phyloP scores from a whole-genome alignment of 345 rosid species.

The Lumnitzera littorea region DNA sequence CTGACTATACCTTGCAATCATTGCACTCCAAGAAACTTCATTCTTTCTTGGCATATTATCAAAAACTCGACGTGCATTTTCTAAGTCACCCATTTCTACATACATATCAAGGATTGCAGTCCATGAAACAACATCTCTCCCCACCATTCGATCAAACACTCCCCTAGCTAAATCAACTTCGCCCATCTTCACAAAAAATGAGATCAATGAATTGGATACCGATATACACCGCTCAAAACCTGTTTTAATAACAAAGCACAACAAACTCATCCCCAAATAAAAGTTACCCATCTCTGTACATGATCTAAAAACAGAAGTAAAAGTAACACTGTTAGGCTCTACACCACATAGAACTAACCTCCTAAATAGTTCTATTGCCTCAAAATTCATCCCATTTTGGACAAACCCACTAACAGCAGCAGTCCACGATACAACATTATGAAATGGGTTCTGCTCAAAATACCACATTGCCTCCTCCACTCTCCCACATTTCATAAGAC shows the following conservation, averaged over 20 bases:
- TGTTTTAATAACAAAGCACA: constrained; percentile 38
- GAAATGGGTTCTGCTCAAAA: constrained; percentile 45
- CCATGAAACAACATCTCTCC: constrained; percentile 54
- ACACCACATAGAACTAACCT: constrained; percentile 32
- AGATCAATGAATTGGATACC: constrained; percentile 45
- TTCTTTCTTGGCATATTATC: constrained; percentile 49
- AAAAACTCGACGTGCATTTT: constrained; percentile 42
- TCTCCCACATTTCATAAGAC: constrained; percentile 44
- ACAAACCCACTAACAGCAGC: constrained; percentile 48
- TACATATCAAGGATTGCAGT: constrained; percentile 47
- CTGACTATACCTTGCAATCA: constrained; percentile 55
- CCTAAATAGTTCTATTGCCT: constrained; percentile 39
- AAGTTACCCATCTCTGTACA: constrained; percentile 28
- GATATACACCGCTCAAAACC: constrained; percentile 34
- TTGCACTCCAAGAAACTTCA: constrained; percentile 52
- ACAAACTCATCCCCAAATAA: constrained; percentile 27
- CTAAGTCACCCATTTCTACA: constrained; percentile 32
- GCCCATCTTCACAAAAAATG: constrained; percentile 39
- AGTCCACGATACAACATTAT: constrained; percentile 46
- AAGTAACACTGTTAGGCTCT: constrained; percentile 41
- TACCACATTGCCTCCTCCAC: constrained; percentile 41
- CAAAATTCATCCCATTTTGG: constrained; percentile 29
- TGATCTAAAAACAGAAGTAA: constrained; percentile 35
- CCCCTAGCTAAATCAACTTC: constrained; percentile 30
- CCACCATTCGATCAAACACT: constrained; percentile 38